Conservation (phyloP, 116 monocot genomes). For the Papilionanthe hybrid region DNA sequence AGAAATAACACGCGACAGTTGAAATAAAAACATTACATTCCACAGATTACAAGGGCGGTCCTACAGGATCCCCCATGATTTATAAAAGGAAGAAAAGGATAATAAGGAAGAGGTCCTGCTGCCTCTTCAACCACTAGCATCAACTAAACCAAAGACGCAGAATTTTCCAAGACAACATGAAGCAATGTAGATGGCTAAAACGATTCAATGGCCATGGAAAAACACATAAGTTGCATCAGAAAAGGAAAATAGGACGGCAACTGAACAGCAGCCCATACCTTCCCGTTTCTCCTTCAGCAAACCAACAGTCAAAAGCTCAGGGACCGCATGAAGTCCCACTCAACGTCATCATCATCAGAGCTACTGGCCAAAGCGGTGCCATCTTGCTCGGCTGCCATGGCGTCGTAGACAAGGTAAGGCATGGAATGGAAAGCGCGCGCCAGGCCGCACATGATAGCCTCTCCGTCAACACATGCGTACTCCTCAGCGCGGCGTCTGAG, state of each 20-base stretch:
- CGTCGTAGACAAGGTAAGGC: slow-evolving; percentile 35
- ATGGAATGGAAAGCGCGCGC: slow-evolving; percentile 43
- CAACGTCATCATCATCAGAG: slow-evolving; percentile 31
- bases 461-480: slow-evolving; percentile 7
- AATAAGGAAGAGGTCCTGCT: background rate
- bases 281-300: background rate
- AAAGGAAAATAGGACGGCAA: background rate
- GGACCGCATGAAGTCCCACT: slow-evolving; percentile 56
- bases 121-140: background rate
- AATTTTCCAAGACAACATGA: background rate
- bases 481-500: slow-evolving; percentile 62
- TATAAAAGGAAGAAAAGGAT: background rate
- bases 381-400: slow-evolving; percentile 4
- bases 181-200: background rate
- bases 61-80: background rate
- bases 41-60: too few relatives aligned
- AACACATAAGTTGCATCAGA: background rate
- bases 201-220: background rate
- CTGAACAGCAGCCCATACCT: background rate
- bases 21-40: too few relatives aligned
- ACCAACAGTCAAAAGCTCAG: slow-evolving; percentile 34
- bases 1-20: too few relatives aligned
- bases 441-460: slow-evolving; percentile 15
- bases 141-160: background rate
- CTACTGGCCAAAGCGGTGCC: slow-evolving; percentile 2